A percentile compares a stretch with the other conserved stretches of the same genome.
These are phyloP conservation scores for Plantago coronopus DNA, from an alignment of 305 asterid genomes.

Conservation along the genomic window DNA sequence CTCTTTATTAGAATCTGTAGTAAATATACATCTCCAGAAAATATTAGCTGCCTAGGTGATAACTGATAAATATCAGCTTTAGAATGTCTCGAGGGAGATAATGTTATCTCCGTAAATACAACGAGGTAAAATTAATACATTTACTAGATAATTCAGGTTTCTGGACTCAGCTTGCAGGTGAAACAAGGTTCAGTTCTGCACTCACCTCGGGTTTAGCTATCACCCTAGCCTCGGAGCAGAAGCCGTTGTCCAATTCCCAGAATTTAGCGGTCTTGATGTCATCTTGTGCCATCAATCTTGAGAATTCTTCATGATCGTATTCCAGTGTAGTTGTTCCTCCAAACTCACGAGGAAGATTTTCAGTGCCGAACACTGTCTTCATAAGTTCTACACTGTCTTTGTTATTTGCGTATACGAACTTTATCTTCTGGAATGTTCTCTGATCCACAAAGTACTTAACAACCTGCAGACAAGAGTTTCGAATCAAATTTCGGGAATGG, in stretches of 20 bases:
- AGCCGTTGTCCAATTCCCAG: slow-evolving; percentile 51
- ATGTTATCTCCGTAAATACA: neutral
- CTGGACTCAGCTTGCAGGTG: slow-evolving; percentile 27
- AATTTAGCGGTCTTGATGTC: slow-evolving; percentile 60
- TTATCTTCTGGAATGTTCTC: slow-evolving; percentile 61
- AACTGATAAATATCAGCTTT: too few relatives aligned
- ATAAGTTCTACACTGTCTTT: slow-evolving; percentile 66
- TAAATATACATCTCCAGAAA: neutral
- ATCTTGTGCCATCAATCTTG: slow-evolving; percentile 65
- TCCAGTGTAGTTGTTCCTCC: slow-evolving; percentile 71
- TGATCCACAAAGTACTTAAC: slow-evolving; percentile 71
- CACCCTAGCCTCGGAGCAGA: slow-evolving; percentile 12
- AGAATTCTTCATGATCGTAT: slow-evolving; percentile 75
- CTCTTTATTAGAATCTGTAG: neutral
- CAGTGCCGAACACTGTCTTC: slow-evolving; percentile 61
- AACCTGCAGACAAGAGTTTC: slow-evolving; percentile 40
- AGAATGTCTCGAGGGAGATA: too few relatives aligned
- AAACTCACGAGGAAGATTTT: slow-evolving; percentile 82
- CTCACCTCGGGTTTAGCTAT: slow-evolving; percentile 14
- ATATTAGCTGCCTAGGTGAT: too few relatives aligned
- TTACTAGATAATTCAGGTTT: neutral
- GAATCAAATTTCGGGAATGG: neutral
- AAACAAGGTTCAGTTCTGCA: slow-evolving; percentile 28
- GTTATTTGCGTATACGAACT: slow-evolving; percentile 74
- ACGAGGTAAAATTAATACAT: neutral